phyloP scores from a whole-genome alignment of 306 rosid genomes.

The Sicyos baderoa region DNA sequence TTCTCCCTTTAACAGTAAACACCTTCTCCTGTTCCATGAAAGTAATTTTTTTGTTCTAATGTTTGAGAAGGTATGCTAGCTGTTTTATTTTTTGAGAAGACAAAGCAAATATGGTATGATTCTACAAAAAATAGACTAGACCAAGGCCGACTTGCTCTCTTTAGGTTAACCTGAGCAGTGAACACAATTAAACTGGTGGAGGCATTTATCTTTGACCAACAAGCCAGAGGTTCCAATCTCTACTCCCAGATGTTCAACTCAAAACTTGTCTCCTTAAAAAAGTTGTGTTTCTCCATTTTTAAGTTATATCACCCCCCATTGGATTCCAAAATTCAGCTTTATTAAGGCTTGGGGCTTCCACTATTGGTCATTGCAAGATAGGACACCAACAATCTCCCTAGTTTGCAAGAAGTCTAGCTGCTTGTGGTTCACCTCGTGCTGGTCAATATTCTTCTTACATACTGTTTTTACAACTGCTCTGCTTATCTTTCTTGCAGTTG shows the following conservation, averaged over 20 bases:
- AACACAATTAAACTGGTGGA: neutral
- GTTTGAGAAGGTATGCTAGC: neutral
- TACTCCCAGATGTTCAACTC: neutral
- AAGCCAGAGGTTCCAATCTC: neutral
- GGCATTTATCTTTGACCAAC: neutral
- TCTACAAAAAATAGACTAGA: neutral
- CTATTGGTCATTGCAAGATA: neutral
- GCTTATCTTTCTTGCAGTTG: neutral
- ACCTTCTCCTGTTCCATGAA: neutral
- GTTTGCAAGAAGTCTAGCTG: neutral
- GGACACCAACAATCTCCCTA: neutral
- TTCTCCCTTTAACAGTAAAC: neutral
- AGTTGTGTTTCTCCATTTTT: neutral
- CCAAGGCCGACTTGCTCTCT: neutral
- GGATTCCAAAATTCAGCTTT: no score
- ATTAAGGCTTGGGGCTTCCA: no score
- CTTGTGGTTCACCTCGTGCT: neutral
- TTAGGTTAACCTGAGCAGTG: neutral
- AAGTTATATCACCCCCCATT: neutral
- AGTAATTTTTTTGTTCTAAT: neutral
- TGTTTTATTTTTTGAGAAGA: neutral
- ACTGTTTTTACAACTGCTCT: neutral
- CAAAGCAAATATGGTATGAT: neutral
- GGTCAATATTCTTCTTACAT: slow-evolving; percentile 2
- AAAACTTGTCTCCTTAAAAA: neutral